phyloP scores from a whole-genome alignment of 805 yeast genomes.

The Priceomyces haplophilus region DNA sequence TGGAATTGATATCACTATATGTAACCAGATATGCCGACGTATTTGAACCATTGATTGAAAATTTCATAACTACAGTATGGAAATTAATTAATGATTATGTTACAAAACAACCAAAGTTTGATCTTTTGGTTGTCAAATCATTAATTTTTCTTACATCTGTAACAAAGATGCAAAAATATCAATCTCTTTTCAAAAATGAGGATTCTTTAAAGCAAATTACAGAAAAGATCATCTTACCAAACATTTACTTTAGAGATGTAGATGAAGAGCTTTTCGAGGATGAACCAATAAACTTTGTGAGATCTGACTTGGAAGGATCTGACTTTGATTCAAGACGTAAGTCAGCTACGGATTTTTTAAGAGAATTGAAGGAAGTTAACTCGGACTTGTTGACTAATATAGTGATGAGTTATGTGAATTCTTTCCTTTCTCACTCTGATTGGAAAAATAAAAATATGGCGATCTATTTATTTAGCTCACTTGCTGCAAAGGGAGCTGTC shows the following conservation, averaged over 20 bases:
- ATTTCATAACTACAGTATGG: slow-evolving; percentile 84
- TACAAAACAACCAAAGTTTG: slow-evolving; percentile 74
- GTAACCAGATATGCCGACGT: slow-evolving; percentile 90
- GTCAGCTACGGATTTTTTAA: slow-evolving; percentile 86
- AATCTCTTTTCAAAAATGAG: slow-evolving; percentile 58
- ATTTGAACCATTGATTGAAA: slow-evolving; percentile 71
- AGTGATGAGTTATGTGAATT: slow-evolving; percentile 68
- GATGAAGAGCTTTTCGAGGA: slow-evolving; percentile 95
- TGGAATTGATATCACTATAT: slow-evolving; percentile 82
- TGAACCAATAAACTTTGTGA: slow-evolving; percentile 89
- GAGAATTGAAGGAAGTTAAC: slow-evolving; percentile 78
- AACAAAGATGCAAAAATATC: slow-evolving; percentile 65
- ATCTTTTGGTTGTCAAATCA: slow-evolving; percentile 76
- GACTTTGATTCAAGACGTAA: slow-evolving; percentile 91
- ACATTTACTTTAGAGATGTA: slow-evolving; percentile 75
- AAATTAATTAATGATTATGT: slow-evolving; percentile 57
- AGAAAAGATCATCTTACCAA: slow-evolving; percentile 83
- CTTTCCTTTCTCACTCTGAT: slow-evolving; percentile 53
- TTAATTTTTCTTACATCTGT: slow-evolving; percentile 80
- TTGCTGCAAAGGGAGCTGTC: slow-evolving; percentile 89
- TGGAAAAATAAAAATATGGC: slow-evolving; percentile 92
- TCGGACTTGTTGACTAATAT: slow-evolving; percentile 71
- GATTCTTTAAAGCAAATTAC: slow-evolving; percentile 69
- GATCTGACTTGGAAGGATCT: slow-evolving; percentile 93
- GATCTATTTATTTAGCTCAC: slow-evolving; percentile 76